Evolutionary conservation across 2,329 filamentous ascomycete genomes (phyloP), one percentile per base, ranked within the genome.

Genomic region (Sclerotinia spermophila): DNA sequence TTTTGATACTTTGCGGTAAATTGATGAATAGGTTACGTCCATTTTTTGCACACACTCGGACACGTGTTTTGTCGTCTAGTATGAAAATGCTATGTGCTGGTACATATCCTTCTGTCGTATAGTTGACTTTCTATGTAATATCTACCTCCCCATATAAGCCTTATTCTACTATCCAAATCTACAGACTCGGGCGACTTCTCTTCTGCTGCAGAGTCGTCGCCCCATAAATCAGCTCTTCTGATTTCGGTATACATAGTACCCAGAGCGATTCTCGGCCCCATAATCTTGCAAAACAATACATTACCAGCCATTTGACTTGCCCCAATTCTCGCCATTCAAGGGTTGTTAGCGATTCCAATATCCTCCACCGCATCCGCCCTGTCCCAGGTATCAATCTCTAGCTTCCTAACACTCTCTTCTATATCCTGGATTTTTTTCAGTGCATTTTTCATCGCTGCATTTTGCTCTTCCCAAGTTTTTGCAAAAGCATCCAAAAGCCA

Each of bases 351-450:
- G 3, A 33, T 79, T 81, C 89, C 89, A 71, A 89, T 78, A 79
- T 93, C 90, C 79, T 96, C 92, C 40, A 91, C 86, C 2, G 92
- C 92, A 79, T 87, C 90, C 48, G 82, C 80, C 71, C 88, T 83
- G 80, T 94, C 86, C 93, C 94, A 97, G 44, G 90, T 93, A 71
- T 85, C 83, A 76, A 83, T 83, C 82, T 97, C 94, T 60, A 97
- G 80, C 51, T 75, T 75, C 76, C 86, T 83, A 3, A 94, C 86
- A 55, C 82, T 81, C n/a, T 80, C 78, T 61, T 90, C 83, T 68
- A 96, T 81, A 76, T 83, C 83, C 82, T 96, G 92, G 58, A 97
- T 81, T 71, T 84, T 84, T 58, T 78, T 78, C 53, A 84, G 83
- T 73, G 88, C 88, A 71, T 80, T 81, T 64, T 75, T 75, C 78